Percentiles rank a stretch among this genome's conserved stretches.
phyloP scores from a whole-genome alignment of 2,329 filamentous ascomycete genomes.

The Fusarium sp. region DNA sequence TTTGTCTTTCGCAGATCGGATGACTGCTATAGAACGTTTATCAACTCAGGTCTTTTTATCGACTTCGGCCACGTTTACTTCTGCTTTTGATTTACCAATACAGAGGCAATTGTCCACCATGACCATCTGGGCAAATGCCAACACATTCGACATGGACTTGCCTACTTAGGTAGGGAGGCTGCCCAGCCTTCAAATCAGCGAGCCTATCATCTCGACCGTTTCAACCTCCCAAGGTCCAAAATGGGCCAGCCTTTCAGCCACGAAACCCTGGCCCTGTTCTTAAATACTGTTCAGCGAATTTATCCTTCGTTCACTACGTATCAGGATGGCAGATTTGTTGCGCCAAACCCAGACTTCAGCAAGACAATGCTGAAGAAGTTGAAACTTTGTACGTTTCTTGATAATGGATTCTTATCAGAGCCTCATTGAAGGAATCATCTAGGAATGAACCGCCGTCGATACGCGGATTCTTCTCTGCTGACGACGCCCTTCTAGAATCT shows the following conservation, averaged over 20 bases:
- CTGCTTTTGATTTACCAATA: background rate
- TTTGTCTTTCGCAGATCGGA: slow-evolving; percentile 7
- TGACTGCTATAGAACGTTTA: background rate
- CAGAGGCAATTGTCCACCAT: background rate
- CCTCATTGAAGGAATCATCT: background rate
- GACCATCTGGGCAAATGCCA: slow-evolving; percentile 10
- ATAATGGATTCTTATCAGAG: background rate
- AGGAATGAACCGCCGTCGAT: background rate
- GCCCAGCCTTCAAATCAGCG: background rate
- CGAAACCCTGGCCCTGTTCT: background rate
- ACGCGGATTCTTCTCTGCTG: background rate
- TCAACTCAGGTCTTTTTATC: background rate
- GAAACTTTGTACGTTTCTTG: slow-evolving; percentile 2
- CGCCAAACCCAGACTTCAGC: slow-evolving; percentile 6
- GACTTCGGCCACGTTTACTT: background rate
- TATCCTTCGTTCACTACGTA: background rate
- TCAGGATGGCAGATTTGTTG: background rate
- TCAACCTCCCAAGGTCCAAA: background rate
- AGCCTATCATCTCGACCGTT: slow-evolving; percentile 10
- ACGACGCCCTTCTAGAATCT: slow-evolving; percentile 21
- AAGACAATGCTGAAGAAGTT: slow-evolving; percentile 15
- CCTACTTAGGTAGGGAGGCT: slow-evolving; percentile 15
- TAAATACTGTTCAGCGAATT: background rate
- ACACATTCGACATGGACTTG: slow-evolving; percentile 5
- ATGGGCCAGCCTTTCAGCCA: slow-evolving; percentile 1